Evolutionary conservation across 495 filamentous ascomycete genomes (phyloP), one percentile per base, ranked within the genome.

Genomic region (Penicillium samsonianum): DNA sequence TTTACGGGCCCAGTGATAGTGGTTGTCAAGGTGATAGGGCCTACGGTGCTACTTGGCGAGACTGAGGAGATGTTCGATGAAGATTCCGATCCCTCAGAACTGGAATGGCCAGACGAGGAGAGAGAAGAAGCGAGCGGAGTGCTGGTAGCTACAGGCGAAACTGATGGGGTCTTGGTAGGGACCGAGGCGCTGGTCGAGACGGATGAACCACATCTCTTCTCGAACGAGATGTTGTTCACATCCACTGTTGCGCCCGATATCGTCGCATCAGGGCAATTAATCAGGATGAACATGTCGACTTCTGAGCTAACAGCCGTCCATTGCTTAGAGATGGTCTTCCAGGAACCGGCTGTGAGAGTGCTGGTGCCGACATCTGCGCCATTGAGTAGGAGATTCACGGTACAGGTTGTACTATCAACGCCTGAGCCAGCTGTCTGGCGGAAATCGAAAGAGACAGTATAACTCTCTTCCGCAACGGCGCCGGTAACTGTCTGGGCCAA

Each of bases 401-500:
- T 14, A 17, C 52, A 54, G 10, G 28, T n/a, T 6, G 40, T 17
- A 4, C n/a, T 17, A 14, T 22, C 28, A 2, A 16, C 51, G 12
- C 16, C 22, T 11, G 35, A 2, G 11, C 20, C 22, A 40, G 22
- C 33, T 35, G 20, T 46, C 30, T 46, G 52, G 40, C 41, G 52
- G 42, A 25, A 37, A 19, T 46, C 52, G 12, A 54, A 45, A 10
- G 52, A 45, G 14, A 54, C 25, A 17, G 41, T 46, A 19, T 54
- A 54, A n/a, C 0, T 25, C 20, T 54, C 30, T 23, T 43, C 52
- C 9, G 41, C 26, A 30, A 37, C 5, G 8, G 31, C 40, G 2
- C 28, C 41, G 12, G 41, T 17, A 10, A 43, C 31, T 9, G 41
- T 11, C 12, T 54, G 52, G 30, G 26, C 12, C 26, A 54, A n/a